These are phyloP conservation scores for Aegilops speltoides DNA, from an alignment of 176 grass and related monocot species.

Conservation along the genomic window DNA sequence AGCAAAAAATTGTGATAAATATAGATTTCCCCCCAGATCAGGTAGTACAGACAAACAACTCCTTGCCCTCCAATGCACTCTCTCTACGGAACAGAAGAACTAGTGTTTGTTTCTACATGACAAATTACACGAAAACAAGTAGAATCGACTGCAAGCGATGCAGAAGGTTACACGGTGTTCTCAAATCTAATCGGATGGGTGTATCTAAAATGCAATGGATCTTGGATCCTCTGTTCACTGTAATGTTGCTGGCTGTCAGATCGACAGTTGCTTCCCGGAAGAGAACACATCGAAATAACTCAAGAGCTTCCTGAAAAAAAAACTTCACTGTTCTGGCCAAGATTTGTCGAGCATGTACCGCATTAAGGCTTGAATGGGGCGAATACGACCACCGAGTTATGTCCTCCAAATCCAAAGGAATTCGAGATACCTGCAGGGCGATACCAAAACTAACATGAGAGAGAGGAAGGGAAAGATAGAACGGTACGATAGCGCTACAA, in stretches of 20 bases:
- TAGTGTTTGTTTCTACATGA: constrained; percentile 29
- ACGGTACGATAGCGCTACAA: neutral
- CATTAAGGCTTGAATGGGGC: constrained; percentile 90
- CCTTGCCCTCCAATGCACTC: constrained; percentile 20
- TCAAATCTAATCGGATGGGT: constrained; percentile 30
- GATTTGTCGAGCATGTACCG: constrained; percentile 27
- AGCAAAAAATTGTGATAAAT: neutral
- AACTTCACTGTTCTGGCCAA: constrained; percentile 14
- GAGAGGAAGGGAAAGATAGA: neutral
- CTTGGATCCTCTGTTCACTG: constrained; percentile 32
- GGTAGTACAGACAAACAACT: constrained; percentile 19
- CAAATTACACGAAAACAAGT: constrained; percentile 24
- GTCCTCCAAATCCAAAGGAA: constrained; percentile 96
- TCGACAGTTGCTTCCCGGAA: constrained; percentile 15
- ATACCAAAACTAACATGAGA: constrained; percentile 24
- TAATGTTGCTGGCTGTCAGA: constrained; percentile 1
- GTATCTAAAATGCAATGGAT: constrained; percentile 24
- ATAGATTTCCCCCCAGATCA: neutral
- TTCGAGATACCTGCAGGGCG: constrained; percentile 77
- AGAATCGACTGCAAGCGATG: constrained; percentile 38
- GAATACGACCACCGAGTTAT: constrained; percentile 95
- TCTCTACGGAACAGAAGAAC: constrained; percentile 8
- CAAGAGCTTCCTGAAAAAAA: constrained; percentile 15
- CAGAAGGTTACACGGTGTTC: constrained; percentile 27
- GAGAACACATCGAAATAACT: constrained; percentile 22